phyloP scores from a whole-genome alignment of 495 filamentous ascomycete genomes.

The Penicillium dipodomyicola region DNA sequence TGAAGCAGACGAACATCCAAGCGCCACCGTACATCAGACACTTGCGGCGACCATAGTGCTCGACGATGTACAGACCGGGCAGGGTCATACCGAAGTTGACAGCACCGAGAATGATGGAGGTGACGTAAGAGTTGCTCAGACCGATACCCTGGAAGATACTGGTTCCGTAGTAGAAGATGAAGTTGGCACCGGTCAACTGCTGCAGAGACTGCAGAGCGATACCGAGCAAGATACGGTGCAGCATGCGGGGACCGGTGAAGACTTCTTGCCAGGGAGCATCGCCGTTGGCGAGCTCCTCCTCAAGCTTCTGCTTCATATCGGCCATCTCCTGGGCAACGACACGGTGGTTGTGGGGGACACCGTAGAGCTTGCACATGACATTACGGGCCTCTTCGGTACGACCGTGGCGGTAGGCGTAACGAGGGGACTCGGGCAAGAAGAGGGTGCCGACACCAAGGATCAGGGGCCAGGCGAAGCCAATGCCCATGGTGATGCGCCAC shows the following conservation, averaged over 20 bases:
- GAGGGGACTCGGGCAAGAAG: conserved; percentile 71
- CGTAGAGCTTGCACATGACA: conserved; percentile 70
- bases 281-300: conserved; percentile 55
- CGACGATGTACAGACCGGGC: conserved; percentile 69
- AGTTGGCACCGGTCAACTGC: conserved; percentile 73
- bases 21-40: conserved; percentile 62
- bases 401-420: conserved; percentile 64
- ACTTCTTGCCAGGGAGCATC: conserved; percentile 60
- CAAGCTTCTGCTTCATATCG: conserved; percentile 62
- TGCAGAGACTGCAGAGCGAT: conserved; percentile 70
- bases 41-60: conserved; percentile 66
- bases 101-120: conserved; percentile 69
- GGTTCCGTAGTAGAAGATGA: conserved; percentile 82
- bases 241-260: conserved; percentile 69
- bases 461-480: conserved; percentile 73
- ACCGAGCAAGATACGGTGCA: conserved; percentile 68
- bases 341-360: conserved; percentile 60
- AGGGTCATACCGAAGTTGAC: conserved; percentile 75
- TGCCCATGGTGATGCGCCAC: conserved; percentile 79
- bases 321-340: conserved; percentile 67
- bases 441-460: conserved; percentile 69
- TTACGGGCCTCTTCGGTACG: conserved; percentile 61
- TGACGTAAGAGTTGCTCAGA: conserved; percentile 65
- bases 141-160: conserved; percentile 68
- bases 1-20: conserved; percentile 70